Conservation (phyloP, 768 basidiomycete species). For the Porpolomopsis calyptriformis region DNA sequence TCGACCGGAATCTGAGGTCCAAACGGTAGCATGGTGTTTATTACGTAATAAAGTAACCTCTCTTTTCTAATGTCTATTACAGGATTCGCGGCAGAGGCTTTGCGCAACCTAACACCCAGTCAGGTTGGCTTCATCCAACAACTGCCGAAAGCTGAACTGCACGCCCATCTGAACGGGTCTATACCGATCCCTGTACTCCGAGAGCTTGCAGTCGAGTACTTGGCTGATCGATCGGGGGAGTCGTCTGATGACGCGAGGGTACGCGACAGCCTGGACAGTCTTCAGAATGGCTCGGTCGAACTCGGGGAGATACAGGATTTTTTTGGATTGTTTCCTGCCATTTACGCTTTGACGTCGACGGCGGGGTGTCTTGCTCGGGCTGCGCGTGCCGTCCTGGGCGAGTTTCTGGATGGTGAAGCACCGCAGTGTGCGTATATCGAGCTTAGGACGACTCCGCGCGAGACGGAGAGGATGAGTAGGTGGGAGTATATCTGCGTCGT, state of each 20-base stretch:
- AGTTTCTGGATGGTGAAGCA: conserved; percentile 41
- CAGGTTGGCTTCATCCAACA: conserved; percentile 50
- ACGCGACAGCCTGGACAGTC: conserved; percentile 22
- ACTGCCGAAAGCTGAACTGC: conserved; percentile 76
- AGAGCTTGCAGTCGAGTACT: conserved; percentile 42
- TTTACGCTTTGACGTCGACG: conserved; percentile 66
- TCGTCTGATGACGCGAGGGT: conserved; percentile 16
- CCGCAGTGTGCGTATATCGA: conserved; percentile 67
- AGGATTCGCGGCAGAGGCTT: conserved; percentile 40
- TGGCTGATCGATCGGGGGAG: neutral
- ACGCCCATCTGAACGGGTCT: conserved; percentile 79
- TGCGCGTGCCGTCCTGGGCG: conserved; percentile 52
- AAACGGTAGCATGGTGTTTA: no score
- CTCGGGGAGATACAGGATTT: conserved; percentile 59
- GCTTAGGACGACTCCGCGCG: conserved; percentile 70
- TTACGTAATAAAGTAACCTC: neutral
- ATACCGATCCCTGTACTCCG: conserved; percentile 60
- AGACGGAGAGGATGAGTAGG: conserved; percentile 46
- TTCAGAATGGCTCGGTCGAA: conserved; percentile 27
- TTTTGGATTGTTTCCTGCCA: conserved; percentile 65
- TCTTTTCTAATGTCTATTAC: conserved; percentile 6
- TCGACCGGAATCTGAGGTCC: no score
- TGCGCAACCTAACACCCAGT: conserved; percentile 37
- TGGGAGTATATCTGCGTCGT: conserved; percentile 55
- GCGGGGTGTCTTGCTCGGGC: conserved; percentile 42